phyloP scores from a whole-genome alignment of 129 eudicot species.

The Centaurea solstitialis region DNA sequence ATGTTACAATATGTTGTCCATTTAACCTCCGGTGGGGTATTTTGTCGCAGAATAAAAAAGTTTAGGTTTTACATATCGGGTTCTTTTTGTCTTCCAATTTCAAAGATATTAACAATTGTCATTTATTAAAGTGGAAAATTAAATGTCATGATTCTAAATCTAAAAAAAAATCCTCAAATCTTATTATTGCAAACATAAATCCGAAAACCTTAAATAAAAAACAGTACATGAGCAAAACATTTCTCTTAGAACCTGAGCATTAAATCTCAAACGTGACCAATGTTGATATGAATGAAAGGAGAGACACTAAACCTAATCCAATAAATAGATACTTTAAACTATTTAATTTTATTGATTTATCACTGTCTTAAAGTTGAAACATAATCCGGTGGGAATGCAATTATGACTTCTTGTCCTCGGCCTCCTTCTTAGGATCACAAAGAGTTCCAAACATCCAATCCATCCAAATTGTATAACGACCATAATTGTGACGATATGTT shows the following conservation, averaged over 20 bases:
- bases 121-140: not conserved
- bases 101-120: not conserved
- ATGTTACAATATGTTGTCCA: not conserved
- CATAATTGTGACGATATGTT: slow-evolving; percentile 58
- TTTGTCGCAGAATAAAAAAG: not conserved
- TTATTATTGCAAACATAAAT: not conserved
- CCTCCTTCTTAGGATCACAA: slow-evolving; percentile 43
- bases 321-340: not conserved
- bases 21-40: not conserved
- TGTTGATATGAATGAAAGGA: not conserved
- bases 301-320: not conserved
- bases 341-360: not conserved
- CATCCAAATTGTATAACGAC: slow-evolving; percentile 68
- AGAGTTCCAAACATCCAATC: slow-evolving; percentile 88
- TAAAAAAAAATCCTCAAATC: not conserved
- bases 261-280: not conserved
- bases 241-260: not conserved
- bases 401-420: slow-evolving; percentile 41
- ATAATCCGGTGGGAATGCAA: not conserved
- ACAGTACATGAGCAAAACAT: not conserved
- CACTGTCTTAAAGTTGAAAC: not conserved
- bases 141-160: not conserved
- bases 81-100: too few species aligned
- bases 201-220: not conserved
- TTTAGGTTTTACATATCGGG: too few species aligned